Evolutionary conservation across 2,329 filamentous ascomycete genomes (phyloP), one percentile per base, ranked within the genome.

Genomic region (Hymenoscyphus scutula): DNA sequence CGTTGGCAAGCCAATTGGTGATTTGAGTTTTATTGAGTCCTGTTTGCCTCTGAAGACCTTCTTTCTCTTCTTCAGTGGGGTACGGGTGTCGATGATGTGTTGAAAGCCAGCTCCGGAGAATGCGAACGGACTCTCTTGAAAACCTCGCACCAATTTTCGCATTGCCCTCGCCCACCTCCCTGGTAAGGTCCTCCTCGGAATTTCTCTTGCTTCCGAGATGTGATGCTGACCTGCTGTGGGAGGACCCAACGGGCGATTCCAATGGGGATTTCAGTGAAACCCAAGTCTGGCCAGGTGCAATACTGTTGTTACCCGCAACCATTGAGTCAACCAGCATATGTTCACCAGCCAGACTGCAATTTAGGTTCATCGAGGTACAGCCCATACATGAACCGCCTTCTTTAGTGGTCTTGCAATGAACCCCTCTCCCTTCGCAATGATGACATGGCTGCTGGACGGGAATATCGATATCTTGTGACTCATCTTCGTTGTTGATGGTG

Each of bases 1-100:
- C 92, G 75, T 97, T 97, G 63, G 92, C 92, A 55, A 97, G 85
- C 92, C 92, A 97, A 74, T 96, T 96, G 11, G 88, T 89, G 69
- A 97, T 94, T 72, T 97, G 93, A 15, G 83, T 89, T 70, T 91
- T 86, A 74, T 86, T 92, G 48, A 97, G 81, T 7, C 92, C 91
- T 0, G 92, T 97, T 69, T 89, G 84, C 55, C 84, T 82, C 75
- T 92, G 89, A 29, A 97, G 80, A 65, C 86, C 83, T 68, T 92
- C 89, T 72, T 94, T 96, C 73, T 97, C 91, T 63, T 92, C 87
- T 53, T 96, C 92, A 37, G 86, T 93, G 5, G 93, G 92, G 73
- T 97, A 97, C 0, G 92, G 93, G 70, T 96, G 90, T 59, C 89
- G 84, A 71, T 84, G 85, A 73, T 97, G 92, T 6, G 86, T 87